Percentiles rank a stretch among this genome's conserved stretches.
phyloP scores from a whole-genome alignment of 83 land plant genomes.

The Picea abies region DNA sequence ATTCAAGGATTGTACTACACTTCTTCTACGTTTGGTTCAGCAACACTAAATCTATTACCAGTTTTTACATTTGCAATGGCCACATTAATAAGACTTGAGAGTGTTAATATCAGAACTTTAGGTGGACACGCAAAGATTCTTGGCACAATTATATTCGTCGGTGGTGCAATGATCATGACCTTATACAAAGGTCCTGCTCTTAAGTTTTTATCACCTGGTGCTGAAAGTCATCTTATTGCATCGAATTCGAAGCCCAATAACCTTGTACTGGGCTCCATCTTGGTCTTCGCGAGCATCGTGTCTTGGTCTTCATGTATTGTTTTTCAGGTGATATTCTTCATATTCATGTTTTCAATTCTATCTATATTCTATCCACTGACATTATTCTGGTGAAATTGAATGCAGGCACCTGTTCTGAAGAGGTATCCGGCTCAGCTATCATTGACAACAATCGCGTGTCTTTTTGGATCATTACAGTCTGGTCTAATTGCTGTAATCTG shows the following conservation, averaged over 20 bases:
- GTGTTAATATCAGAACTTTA: background rate
- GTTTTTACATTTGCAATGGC: constrained; percentile 14
- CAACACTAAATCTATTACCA: constrained; percentile 10
- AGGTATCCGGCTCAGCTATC: constrained; percentile 10
- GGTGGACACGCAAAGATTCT: background rate
- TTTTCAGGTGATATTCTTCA: constrained; percentile 11
- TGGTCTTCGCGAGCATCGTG: background rate
- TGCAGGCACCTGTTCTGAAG: constrained; percentile 4
- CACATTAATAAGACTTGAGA: constrained; percentile 1
- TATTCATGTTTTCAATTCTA: background rate
- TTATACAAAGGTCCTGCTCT: too few relatives aligned
- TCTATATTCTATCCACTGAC: background rate
- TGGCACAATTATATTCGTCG: background rate
- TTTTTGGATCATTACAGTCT: too few relatives aligned
- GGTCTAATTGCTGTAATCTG: background rate
- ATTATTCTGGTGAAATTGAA: background rate
- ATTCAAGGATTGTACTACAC: constrained; percentile 4
- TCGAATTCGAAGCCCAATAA: background rate
- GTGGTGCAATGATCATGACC: too few relatives aligned
- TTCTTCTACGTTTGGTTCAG: constrained; percentile 20
- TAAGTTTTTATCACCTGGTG: constrained; percentile 23
- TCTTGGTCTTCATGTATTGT: constrained; percentile 6
- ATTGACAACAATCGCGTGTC: background rate
- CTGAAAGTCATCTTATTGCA: background rate
- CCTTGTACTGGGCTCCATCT: background rate